Conservation (phyloP, 2,329 filamentous ascomycete species). For the Cercospora sp. region DNA sequence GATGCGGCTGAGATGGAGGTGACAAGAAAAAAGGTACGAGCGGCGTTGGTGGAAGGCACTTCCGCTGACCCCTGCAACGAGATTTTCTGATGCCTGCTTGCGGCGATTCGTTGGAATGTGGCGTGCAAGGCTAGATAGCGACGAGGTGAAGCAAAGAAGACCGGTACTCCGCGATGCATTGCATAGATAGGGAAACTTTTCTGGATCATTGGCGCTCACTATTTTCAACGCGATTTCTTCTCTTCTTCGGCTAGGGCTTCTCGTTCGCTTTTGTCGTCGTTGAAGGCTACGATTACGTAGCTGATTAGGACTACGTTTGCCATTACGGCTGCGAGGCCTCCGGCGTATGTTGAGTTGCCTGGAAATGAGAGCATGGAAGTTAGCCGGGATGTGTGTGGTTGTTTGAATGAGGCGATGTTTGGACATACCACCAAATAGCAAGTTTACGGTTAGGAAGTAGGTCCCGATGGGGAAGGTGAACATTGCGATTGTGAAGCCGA, state of each 20-base stretch:
- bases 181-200: background rate
- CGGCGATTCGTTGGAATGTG: background rate
- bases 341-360: slow-evolving; percentile 89
- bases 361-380: background rate
- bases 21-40: background rate
- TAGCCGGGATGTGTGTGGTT: background rate
- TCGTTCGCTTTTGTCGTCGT: slow-evolving; percentile 67
- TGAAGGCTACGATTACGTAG: slow-evolving; percentile 91
- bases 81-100: background rate
- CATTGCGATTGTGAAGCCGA: slow-evolving; percentile 91
- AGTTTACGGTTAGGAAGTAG: slow-evolving; percentile 79
- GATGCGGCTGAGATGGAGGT: background rate
- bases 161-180: background rate
- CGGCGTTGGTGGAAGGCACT: background rate
- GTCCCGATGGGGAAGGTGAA: slow-evolving; percentile 80
- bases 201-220: background rate
- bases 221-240: slow-evolving; percentile 35
- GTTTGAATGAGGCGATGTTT: background rate
- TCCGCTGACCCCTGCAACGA: background rate
- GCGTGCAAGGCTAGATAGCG: background rate
- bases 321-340: slow-evolving; percentile 79
- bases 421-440: slow-evolving; percentile 70
- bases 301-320: slow-evolving; percentile 87
- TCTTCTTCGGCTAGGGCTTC: slow-evolving; percentile 48
- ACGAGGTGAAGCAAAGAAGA: background rate